Conservation (phyloP, 2,329 filamentous ascomycete species). For the Huntiella decipiens region DNA sequence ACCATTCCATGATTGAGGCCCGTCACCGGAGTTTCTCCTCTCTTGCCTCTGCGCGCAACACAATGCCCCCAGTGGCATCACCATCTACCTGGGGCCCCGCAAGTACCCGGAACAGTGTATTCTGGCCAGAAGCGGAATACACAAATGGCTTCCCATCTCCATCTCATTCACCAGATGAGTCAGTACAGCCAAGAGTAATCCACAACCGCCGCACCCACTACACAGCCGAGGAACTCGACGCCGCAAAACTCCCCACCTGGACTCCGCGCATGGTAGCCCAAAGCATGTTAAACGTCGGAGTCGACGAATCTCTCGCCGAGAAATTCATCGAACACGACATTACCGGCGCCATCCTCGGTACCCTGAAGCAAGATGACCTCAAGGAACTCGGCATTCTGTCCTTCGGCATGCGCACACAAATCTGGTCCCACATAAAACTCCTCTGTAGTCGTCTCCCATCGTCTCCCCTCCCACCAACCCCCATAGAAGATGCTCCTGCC, state of each 20-base stretch:
- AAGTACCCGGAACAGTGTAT: conserved; percentile 17
- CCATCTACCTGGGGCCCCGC: background rate
- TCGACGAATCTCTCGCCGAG: conserved; percentile 59
- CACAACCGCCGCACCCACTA: conserved; percentile 25
- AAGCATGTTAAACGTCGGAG: conserved; percentile 70
- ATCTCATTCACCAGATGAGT: background rate
- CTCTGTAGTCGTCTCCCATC: conserved; percentile 38
- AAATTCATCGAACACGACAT: conserved; percentile 88
- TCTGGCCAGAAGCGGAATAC: conserved; percentile 12
- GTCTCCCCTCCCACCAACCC: conserved; percentile 35
- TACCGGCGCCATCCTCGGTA: conserved; percentile 66
- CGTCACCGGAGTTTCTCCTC: background rate
- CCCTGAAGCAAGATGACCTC: conserved; percentile 78
- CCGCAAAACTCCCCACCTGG: conserved; percentile 44
- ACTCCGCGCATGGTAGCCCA: conserved; percentile 58
- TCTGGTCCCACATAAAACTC: conserved; percentile 63
- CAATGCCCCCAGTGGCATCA: background rate
- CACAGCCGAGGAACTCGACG: conserved; percentile 37
- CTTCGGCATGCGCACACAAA: conserved; percentile 59
- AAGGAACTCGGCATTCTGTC: conserved; percentile 65
- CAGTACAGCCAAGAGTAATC: too few relatives aligned
- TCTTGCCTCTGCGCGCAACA: background rate
- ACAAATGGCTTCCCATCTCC: background rate
- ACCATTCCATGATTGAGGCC: background rate
- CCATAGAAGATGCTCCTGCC: conserved; percentile 40